Evolutionary conservation across 2,329 filamentous ascomycete genomes (phyloP), one percentile per base, ranked within the genome.

Genomic region (Calonectria fujianensis): DNA sequence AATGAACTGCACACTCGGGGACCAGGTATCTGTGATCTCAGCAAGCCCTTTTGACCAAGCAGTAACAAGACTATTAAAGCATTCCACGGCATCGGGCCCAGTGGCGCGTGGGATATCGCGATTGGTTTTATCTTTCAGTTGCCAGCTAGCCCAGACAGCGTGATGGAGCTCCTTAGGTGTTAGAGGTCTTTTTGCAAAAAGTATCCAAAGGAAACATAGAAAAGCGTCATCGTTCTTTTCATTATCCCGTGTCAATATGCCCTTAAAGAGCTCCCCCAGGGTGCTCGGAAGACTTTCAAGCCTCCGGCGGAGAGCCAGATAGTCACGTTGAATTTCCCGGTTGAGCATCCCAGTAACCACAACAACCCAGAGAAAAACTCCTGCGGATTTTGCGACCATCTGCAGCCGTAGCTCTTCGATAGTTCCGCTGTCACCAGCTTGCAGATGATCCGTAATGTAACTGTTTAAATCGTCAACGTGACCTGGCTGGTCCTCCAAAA

Each of bases 141-240:
- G 5, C 11, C 74, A 16, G 2, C 83, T 83, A 35, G 82, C 76
- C 57, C 83, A 70, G 11, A 89, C 72, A 13, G 87, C 86, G 81
- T 84, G 85, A 78, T 88, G 89, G 2, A 90, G 82, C 77, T 91
- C 86, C 18, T 84, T 74, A 0, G 82, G 85, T 0, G 54, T 82
- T 10, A 91, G 74, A 0, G 89, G 87, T 2, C 82, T 80, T 29
- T 80, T 84, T 3, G 90, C 85, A 54, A 86, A 91, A 0, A 92
- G 83, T 3, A 92, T 82, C 87, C 87, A 91, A 64, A 89, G 86
- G 1, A 92, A 76, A 64, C 86, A 90, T 3, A 89, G 78, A 0
- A 85, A 72, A 1, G 91, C 75, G 0, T 84, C 77, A 5, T 87
- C 82, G 57, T 82, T 82, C 35, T 89, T 84, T 0, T 85, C 71